Evolutionary conservation across 192 early-diverging fungal genomes (phyloP).

Genomic region (Funneliformis geosporum): DNA sequence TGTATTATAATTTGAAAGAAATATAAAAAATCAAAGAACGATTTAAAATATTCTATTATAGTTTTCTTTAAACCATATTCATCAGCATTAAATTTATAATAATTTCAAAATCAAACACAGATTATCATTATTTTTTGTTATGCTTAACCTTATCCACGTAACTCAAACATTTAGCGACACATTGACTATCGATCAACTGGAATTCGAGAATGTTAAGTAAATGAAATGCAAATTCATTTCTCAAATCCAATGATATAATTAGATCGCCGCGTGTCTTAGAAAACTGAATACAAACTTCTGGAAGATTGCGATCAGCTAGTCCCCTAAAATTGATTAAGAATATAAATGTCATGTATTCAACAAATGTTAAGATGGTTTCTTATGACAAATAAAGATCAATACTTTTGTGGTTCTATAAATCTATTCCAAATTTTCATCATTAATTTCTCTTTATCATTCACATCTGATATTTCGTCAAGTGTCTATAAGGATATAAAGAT

Average conservation of each 20-base stretch:
- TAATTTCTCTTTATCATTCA: conserved; percentile 23
- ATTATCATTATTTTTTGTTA: neutral
- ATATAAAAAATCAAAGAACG: too few relatives aligned
- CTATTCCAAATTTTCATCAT: conserved; percentile 34
- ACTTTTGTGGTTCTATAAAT: conserved; percentile 19
- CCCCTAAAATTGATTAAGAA: conserved; percentile 3
- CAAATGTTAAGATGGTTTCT: too few relatives aligned
- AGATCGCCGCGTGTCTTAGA: conserved; percentile 18
- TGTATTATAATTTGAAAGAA: too few relatives aligned
- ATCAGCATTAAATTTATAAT: too few relatives aligned
- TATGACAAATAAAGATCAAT: neutral
- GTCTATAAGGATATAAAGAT: conserved; percentile 1
- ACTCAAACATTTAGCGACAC: conserved; percentile 20
- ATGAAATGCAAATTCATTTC: conserved; percentile 31
- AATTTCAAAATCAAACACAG: too few relatives aligned
- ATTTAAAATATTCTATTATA: too few relatives aligned
- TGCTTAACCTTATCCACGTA: conserved; percentile 26
- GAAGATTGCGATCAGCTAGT: conserved; percentile 27
- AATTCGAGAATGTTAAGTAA: conserved; percentile 12
- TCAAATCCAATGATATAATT: conserved; percentile 9
- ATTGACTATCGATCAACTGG: conserved; percentile 21
- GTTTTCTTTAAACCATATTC: too few relatives aligned
- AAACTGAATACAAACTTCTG: conserved; percentile 27
- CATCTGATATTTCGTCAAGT: conserved; percentile 17
- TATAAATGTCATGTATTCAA: neutral